Evolutionary conservation across 2,329 filamentous ascomycete genomes (phyloP), one percentile per base, ranked within the genome.

Genomic region (Cercospora sp.): DNA sequence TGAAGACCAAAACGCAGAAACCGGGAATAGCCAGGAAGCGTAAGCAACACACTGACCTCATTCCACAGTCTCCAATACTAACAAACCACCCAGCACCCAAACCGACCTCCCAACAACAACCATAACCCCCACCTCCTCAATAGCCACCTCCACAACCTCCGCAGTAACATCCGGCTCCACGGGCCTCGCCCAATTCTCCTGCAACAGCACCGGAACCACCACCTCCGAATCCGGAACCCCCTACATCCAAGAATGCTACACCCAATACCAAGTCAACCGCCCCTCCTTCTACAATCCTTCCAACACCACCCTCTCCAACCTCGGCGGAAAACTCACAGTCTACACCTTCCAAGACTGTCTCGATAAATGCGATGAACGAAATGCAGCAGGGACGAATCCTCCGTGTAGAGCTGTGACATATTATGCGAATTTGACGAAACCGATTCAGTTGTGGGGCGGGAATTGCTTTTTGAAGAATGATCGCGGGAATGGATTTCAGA

Each of bases 381-480:
- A 69, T 23, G 23, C 23, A 5, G 58, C 58, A n/a, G 67, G 59
- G 9, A 62, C 59, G 8, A 16, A 30, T 12, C 67, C 67, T 18
- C 45, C 64, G 0, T 70, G 69, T 30, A n/a, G 66, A 42, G 69
- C 67, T 1, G 67, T 69, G 1, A 70, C 66, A 1, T 70, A 70
- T 20, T 70, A 67, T 31, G 67, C 69, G 13, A 70, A 69, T 31
- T 28, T 70, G 10, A 67, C 60, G 0, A 31, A 20, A 6, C 66
- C 69, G 3, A 60, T 70, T 4, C 23, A 67, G 5, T 48, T 48
- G 26, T 69, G 61, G 64, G 69, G 69, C 12, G 67, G 69, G 3
- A 70, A 68, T 53, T 70, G 67, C 58, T 70, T 70, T 48, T 65
- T 70, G 67, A 69, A 70, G 61, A 70, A 70, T 63, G 67, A 67